Evolutionary conservation across 176 grass and related monocot species (phyloP), one percentile per base, ranked within the genome.

Genomic region (Rhynchospora breviuscula): DNA sequence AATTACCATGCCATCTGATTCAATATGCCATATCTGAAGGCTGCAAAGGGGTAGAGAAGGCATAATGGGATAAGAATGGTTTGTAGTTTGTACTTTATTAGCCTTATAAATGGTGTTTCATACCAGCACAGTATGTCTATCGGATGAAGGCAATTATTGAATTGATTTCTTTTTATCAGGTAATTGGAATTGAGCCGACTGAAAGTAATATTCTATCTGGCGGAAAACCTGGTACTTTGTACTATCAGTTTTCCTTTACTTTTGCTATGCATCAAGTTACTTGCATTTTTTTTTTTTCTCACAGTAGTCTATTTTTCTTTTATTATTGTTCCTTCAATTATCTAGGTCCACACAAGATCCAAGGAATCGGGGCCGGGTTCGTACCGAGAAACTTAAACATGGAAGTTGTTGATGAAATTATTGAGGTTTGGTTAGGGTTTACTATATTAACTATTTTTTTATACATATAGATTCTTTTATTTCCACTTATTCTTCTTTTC

Each of bases 291-390:
- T 53, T 10, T 26, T 75, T 57, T 7, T 1, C 52, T 57, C 25
- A 54, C 19, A 9, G 13, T 29, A 3, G 18, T 81, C 7, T 26
- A 7, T 65, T n/a, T 64, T 82, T 17, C 44, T 66, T 66, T 19
- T 35, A 19, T 53, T 49, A 11, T 53, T 82, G 13, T 18, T 63
- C 59, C 48, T 64, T 67, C 11, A 66, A 65, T 67, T 67, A 68
- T 86, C n/a, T 81, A 98, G 93, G 93, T 79, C 96, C 96, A 80
- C 93, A 98, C 80, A 95, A 98, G 85, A 98, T 98, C 84, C 92
- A 95, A 88, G 96, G 96, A 71, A 91, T 98, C 73, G 96, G 93
- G 13, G 96, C 93, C 4, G 93, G 96, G 66, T 95, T 98, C 87
- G 90, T 98, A 80, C 96, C 96, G 49, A 87, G 85, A 56, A 98